Conservation (phyloP, 768 basidiomycete genomes). For the Candolleomyces efflorescens region DNA sequence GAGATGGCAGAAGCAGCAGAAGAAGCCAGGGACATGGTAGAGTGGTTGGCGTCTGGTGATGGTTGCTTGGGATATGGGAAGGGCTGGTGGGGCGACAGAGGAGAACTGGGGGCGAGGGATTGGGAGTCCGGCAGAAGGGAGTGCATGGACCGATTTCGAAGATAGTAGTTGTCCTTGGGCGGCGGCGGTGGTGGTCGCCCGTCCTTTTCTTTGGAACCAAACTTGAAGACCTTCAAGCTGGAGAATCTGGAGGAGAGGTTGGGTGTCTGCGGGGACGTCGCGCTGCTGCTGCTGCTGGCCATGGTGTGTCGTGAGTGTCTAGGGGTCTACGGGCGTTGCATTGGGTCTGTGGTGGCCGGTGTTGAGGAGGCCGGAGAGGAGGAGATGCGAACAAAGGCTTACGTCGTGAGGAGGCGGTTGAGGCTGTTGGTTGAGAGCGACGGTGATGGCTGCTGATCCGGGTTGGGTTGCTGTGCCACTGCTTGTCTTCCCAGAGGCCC, state of each 20-base stretch:
- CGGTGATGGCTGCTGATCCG: constrained; percentile 1
- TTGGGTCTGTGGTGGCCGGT: not conserved
- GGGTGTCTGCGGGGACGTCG: constrained; percentile 16
- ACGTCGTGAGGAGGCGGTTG: not conserved
- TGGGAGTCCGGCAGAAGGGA: constrained; percentile 44
- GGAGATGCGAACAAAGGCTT: not conserved
- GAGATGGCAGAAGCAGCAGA: constrained; percentile 26
- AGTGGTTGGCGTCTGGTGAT: constrained; percentile 29
- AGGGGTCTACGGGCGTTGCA: not conserved
- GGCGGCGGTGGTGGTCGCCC: constrained; percentile 53
- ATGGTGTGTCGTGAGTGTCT: constrained; percentile 10
- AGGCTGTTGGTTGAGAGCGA: not conserved
- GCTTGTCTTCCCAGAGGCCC: not conserved
- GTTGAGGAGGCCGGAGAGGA: not conserved
- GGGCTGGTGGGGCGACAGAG: constrained; percentile 34
- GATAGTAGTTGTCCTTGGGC: constrained; percentile 58
- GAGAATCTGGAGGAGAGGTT: constrained; percentile 26
- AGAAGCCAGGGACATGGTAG: constrained; percentile 33
- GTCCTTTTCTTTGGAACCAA: constrained; percentile 21
- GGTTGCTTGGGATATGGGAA: constrained; percentile 28
- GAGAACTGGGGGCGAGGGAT: constrained; percentile 34
- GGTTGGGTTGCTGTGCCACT: not conserved
- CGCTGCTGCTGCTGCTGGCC: constrained; percentile 23
- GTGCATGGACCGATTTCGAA: constrained; percentile 40
- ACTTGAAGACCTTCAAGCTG: constrained; percentile 31